Conservation (phyloP, 1,139 yeast genomes). For the Candida pseudoviswanathii region DNA sequence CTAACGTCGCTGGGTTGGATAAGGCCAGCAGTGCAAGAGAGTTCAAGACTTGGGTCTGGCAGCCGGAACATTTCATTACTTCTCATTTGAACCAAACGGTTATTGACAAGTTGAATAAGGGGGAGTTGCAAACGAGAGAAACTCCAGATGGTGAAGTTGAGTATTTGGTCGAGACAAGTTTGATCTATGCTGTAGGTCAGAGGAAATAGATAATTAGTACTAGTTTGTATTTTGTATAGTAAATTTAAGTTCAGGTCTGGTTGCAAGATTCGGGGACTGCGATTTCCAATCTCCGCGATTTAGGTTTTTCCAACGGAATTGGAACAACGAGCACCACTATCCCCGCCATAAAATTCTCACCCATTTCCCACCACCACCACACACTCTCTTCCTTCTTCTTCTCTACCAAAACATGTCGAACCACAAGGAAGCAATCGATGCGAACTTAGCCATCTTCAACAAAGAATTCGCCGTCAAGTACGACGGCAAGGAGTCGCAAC, state of each 20-base stretch:
- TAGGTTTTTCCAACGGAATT: too few relatives aligned
- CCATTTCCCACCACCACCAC: neutral
- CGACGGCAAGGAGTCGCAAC: conserved; percentile 24
- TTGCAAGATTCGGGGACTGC: too few relatives aligned
- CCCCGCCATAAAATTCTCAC: neutral
- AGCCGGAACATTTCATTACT: conserved; percentile 23
- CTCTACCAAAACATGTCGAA: conserved; percentile 6
- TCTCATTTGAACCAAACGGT: conserved; percentile 24
- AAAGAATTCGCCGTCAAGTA: conserved; percentile 24
- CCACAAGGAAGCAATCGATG: conserved; percentile 26
- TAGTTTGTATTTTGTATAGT: too few relatives aligned
- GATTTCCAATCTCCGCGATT: too few relatives aligned
- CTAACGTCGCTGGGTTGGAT: conserved; percentile 23
- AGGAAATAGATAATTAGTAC: conserved; percentile 2
- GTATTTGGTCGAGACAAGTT: conserved; percentile 22
- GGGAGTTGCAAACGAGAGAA: conserved; percentile 18
- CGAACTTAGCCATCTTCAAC: conserved; percentile 26
- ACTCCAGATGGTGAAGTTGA: conserved; percentile 16
- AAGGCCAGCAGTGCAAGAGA: conserved; percentile 28
- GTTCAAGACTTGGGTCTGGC: conserved; percentile 27
- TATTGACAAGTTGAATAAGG: conserved; percentile 19
- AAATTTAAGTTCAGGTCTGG: too few relatives aligned
- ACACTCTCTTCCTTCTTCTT: neutral
- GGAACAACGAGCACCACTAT: too few relatives aligned
- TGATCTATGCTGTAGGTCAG: conserved; percentile 32